Conservation (phyloP, 2,329 filamentous ascomycete species). For the Aspergillus felis region DNA sequence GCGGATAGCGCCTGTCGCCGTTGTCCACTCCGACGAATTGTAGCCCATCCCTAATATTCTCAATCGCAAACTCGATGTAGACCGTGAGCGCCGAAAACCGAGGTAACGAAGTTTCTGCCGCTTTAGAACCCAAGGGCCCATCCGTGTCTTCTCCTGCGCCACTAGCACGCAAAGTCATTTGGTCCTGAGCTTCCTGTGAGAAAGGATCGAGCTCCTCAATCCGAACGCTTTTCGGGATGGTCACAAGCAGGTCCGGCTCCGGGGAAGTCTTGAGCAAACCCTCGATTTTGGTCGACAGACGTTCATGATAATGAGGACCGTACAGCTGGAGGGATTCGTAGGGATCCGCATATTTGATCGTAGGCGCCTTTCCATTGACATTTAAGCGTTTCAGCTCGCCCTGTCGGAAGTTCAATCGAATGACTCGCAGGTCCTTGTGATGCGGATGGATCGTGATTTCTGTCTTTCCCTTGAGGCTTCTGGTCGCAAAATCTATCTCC, state of each 20-base stretch:
- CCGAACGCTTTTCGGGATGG: conserved; percentile 56
- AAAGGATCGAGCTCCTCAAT: conserved; percentile 59
- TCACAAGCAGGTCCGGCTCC: conserved; percentile 57
- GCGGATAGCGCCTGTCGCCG: conserved; percentile 77
- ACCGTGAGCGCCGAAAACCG: conserved; percentile 60
- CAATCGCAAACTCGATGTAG: conserved; percentile 72
- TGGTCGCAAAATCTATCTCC: conserved; percentile 78
- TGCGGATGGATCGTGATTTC: conserved; percentile 74
- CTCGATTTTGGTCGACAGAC: conserved; percentile 66
- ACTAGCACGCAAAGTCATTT: conserved; percentile 40
- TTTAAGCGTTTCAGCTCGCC: conserved; percentile 53
- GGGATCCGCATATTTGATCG: conserved; percentile 38
- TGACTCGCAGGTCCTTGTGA: conserved; percentile 50
- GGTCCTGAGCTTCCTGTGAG: conserved; percentile 46
- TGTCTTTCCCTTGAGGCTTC: conserved; percentile 70
- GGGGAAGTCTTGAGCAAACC: conserved; percentile 49
- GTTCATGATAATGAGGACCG: conserved; percentile 70
- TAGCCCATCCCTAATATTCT: conserved; percentile 75
- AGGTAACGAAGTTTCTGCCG: conserved; percentile 37
- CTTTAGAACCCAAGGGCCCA: conserved; percentile 30
- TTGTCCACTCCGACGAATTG: conserved; percentile 86
- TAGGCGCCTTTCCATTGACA: conserved; percentile 41
- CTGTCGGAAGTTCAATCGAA: conserved; percentile 61
- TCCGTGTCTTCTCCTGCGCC: conserved; percentile 37
- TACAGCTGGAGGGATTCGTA: conserved; percentile 49